phyloP scores from a whole-genome alignment of 441 rosid species.

The Cnidoscolus chayamansa region DNA sequence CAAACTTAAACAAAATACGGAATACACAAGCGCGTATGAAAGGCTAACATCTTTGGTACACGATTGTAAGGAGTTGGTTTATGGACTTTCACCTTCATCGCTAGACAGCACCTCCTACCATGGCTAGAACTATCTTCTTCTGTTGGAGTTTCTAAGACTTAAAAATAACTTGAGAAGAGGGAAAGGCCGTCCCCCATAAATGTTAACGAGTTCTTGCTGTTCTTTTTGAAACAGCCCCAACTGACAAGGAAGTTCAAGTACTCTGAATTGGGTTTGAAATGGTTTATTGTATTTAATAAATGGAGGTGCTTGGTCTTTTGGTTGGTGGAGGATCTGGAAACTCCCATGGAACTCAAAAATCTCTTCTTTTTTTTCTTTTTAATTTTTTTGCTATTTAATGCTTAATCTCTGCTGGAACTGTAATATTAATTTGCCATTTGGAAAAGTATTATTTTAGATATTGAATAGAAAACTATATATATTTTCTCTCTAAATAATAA shows the following conservation, averaged over 20 bases:
- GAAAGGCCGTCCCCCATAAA: not conserved
- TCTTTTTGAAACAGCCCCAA: not conserved
- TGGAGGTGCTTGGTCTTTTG: not conserved
- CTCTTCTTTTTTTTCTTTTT: too few relatives aligned
- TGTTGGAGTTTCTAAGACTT: not conserved
- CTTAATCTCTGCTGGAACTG: too few relatives aligned
- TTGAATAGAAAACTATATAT: too few relatives aligned
- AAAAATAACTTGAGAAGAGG: not conserved
- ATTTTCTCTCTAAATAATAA: too few relatives aligned
- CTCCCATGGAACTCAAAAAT: not conserved
- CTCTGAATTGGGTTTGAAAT: not conserved
- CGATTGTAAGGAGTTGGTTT: not conserved
- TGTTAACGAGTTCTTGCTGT: not conserved
- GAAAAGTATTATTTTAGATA: too few relatives aligned
- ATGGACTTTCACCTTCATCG: conserved; percentile 7
- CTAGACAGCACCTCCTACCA: not conserved
- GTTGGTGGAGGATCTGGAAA: not conserved
- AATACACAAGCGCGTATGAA: not conserved
- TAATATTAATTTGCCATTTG: too few relatives aligned
- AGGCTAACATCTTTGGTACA: not conserved
- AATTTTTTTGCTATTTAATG: too few relatives aligned
- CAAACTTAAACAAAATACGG: not conserved
- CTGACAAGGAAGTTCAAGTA: not conserved
- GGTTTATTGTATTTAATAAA: not conserved
- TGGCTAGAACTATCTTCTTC: not conserved